phyloP scores from a whole-genome alignment of 441 rosid genomes.

The Erodium trifolium region DNA sequence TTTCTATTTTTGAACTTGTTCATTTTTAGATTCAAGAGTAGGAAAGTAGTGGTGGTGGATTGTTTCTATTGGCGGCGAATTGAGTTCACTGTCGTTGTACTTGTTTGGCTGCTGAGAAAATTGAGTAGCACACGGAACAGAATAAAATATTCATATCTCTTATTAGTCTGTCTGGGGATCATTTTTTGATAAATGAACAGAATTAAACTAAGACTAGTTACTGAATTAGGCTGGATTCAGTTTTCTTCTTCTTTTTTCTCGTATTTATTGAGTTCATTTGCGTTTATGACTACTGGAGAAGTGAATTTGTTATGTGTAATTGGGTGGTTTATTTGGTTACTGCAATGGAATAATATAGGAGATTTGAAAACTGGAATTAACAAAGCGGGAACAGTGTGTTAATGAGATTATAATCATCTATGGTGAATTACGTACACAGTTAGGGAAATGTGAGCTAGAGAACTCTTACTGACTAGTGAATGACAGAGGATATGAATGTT shows the following conservation, averaged over 20 bases:
- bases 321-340: background rate
- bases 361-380: background rate
- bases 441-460: no score
- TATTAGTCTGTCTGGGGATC: background rate
- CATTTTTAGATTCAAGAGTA: background rate
- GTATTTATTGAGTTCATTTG: background rate
- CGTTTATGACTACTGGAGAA: background rate
- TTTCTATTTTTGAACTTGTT: background rate
- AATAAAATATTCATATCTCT: slow-evolving; percentile 1
- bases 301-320: background rate
- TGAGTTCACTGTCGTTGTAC: background rate
- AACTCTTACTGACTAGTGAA: no score
- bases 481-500: no score
- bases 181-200: background rate
- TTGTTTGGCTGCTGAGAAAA: slow-evolving; percentile 8
- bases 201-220: background rate
- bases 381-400: background rate
- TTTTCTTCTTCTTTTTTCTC: no score
- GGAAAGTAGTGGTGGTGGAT: background rate
- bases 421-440: no score
- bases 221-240: background rate
- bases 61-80: background rate
- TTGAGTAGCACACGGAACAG: background rate
- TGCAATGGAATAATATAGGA: background rate
- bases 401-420: background rate